Evolutionary conservation across 768 basidiomycete genomes (phyloP).

Genomic region (Suillus tomentosus): DNA sequence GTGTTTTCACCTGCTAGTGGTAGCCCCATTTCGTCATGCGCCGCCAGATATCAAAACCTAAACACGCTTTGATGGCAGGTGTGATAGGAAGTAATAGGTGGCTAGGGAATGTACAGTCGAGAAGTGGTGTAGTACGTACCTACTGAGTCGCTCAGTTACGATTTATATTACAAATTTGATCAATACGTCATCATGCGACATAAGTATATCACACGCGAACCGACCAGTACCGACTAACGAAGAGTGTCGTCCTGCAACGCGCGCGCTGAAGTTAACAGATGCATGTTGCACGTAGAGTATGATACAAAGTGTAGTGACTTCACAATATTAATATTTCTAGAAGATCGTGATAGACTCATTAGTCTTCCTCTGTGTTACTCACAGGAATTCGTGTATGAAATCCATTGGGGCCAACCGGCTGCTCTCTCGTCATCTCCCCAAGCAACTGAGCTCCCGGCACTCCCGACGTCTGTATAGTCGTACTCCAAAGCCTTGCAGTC

Average conservation of each 20-base stretch:
- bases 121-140: too few species aligned
- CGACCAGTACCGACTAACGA: too few species aligned
- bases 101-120: background rate
- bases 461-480: background rate
- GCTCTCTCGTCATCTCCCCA: background rate
- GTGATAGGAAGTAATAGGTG: background rate
- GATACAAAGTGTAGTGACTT: too few species aligned
- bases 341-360: background rate
- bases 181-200: too few species aligned
- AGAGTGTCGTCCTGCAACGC: too few species aligned
- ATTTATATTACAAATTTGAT: too few species aligned
- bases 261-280: too few species aligned
- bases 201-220: too few species aligned
- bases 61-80: background rate
- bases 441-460: background rate
- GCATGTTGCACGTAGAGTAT: too few species aligned
- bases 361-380: background rate
- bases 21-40: background rate
- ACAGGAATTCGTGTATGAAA: background rate
- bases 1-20: conserved; percentile 9
- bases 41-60: background rate
- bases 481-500: background rate
- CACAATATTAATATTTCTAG: too few species aligned
- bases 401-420: conserved; percentile 1
- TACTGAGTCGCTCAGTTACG: too few species aligned